These are phyloP conservation scores for Colletotrichum scovillei DNA, from an alignment of 2,329 filamentous ascomycete genomes.

Conservation along the genomic window DNA sequence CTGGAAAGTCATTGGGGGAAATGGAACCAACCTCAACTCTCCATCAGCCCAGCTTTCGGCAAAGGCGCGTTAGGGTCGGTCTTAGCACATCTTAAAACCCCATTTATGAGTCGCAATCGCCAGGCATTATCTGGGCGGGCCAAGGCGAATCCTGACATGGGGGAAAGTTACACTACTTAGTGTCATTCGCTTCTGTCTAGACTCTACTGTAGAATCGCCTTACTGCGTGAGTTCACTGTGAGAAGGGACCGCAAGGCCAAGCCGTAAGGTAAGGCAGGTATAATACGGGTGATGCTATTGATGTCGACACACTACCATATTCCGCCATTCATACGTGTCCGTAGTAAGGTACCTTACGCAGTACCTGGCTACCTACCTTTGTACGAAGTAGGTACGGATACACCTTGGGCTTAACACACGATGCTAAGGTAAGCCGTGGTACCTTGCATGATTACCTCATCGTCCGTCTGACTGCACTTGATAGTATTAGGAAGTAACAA, in stretches of 20 bases:
- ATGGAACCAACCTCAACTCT: background rate
- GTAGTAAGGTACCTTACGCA: too few relatives aligned
- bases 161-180: background rate
- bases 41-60: conserved; percentile 19
- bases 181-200: background rate
- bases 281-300: background rate
- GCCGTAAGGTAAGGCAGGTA: background rate
- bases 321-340: background rate
- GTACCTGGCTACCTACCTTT: too few relatives aligned
- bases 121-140: conserved; percentile 5
- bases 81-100: conserved; percentile 29
- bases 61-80: conserved; percentile 12
- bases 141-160: conserved; percentile 8
- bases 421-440: background rate
- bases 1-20: background rate
- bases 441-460: background rate
- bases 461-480: background rate
- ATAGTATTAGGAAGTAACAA: background rate
- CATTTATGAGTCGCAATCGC: conserved; percentile 28
- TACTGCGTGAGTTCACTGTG: background rate
- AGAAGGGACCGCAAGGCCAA: background rate
- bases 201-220: background rate
- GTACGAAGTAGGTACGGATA: background rate
- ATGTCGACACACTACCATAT: background rate
- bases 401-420: background rate